phyloP scores from a whole-genome alignment of 306 rosid genomes.

The Vigna trinervia region DNA sequence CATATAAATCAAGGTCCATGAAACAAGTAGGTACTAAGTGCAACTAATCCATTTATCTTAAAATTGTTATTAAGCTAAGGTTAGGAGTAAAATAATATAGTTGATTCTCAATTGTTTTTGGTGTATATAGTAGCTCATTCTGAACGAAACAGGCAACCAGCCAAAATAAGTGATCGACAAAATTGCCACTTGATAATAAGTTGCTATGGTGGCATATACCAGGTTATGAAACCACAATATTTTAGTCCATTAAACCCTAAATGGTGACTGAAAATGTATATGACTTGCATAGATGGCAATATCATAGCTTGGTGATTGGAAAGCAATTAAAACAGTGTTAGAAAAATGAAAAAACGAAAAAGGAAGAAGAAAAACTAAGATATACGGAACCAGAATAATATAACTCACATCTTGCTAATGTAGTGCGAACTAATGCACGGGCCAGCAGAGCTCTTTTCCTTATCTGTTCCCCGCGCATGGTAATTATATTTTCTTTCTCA shows the following conservation, averaged over 20 bases:
- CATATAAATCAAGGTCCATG: conserved; percentile 11
- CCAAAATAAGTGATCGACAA: conserved; percentile 6
- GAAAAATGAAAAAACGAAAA: conserved; percentile 7
- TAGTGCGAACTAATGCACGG: conserved; percentile 82
- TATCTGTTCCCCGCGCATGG: conserved; percentile 63
- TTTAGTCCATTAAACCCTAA: conserved; percentile 4
- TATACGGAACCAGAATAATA: conserved; percentile 14
- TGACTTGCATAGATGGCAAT: background rate
- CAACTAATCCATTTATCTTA: conserved; percentile 27
- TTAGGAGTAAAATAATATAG: background rate
- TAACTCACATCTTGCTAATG: conserved; percentile 84
- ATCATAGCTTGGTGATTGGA: background rate
- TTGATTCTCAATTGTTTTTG: background rate
- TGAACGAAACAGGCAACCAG: conserved; percentile 12
- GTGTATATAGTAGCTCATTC: conserved; percentile 19
- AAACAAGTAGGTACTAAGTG: conserved; percentile 22
- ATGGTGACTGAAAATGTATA: background rate
- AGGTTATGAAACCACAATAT: background rate
- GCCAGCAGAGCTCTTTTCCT: conserved; percentile 77
- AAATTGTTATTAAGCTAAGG: conserved; percentile 13
- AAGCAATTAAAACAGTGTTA: conserved; percentile 10
- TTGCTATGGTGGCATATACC: background rate
- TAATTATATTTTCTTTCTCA: conserved; percentile 65
- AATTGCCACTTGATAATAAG: conserved; percentile 9
- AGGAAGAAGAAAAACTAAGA: conserved; percentile 1